A percentile compares a stretch with the other conserved stretches of the same genome.
phyloP scores from a whole-genome alignment of 2,329 filamentous ascomycete species.

The Talaromyces marneffei region DNA sequence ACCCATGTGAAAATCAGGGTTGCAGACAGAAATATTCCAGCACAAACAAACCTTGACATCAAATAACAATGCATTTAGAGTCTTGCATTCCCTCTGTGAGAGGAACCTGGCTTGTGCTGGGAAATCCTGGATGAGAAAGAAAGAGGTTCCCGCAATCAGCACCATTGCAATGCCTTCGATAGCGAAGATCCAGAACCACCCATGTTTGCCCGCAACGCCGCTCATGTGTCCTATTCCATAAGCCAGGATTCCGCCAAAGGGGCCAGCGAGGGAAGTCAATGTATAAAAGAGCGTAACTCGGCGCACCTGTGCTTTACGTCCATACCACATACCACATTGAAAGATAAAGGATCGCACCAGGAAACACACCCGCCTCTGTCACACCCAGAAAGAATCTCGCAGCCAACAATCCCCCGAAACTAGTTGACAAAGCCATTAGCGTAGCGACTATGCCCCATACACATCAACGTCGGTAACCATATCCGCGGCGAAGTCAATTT shows the following conservation, averaged over 20 bases:
- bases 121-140: slow-evolving; percentile 31
- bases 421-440: slow-evolving; percentile 15
- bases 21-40: slow-evolving; percentile 26
- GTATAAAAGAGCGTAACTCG: slow-evolving; percentile 57
- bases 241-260: slow-evolving; percentile 72
- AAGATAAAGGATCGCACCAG: slow-evolving; percentile 53
- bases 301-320: slow-evolving; percentile 53
- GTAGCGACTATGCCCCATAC: slow-evolving; percentile 21
- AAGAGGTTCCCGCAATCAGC: slow-evolving; percentile 54
- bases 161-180: slow-evolving; percentile 59
- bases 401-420: slow-evolving; percentile 33
- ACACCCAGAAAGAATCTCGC: slow-evolving; percentile 56
- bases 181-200: slow-evolving; percentile 49
- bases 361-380: slow-evolving; percentile 54
- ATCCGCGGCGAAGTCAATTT: slow-evolving; percentile 31
- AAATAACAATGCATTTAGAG: slow-evolving; percentile 36
- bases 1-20: slow-evolving; percentile 18
- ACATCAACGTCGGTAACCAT: slow-evolving; percentile 39
- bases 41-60: slow-evolving; percentile 49
- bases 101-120: slow-evolving; percentile 38
- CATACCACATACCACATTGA: slow-evolving; percentile 65
- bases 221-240: slow-evolving; percentile 85
- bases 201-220: slow-evolving; percentile 44
- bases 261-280: slow-evolving; percentile 53
- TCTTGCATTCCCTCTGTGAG: slow-evolving; percentile 37